phyloP scores from a whole-genome alignment of 805 yeast species.

The Yamadazyma kitorensis region DNA sequence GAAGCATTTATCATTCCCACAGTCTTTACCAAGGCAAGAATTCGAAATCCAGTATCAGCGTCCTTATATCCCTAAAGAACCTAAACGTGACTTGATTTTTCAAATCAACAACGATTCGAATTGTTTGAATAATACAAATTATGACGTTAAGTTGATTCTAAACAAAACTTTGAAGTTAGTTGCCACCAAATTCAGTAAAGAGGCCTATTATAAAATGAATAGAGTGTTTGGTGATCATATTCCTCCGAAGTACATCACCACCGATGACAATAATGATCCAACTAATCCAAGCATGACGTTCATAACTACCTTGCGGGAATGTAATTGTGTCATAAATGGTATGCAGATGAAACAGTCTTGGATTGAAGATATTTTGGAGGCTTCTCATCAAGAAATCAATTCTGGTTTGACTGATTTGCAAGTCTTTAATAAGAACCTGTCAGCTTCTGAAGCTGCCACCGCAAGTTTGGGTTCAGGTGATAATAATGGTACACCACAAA shows the following conservation, averaged over 20 bases:
- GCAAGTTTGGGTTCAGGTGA: background rate
- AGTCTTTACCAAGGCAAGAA: conserved; percentile 23
- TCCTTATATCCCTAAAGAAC: conserved; percentile 33
- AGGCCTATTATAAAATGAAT: conserved; percentile 19
- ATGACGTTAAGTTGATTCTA: conserved; percentile 32
- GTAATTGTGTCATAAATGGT: conserved; percentile 32
- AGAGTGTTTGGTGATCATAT: conserved; percentile 22
- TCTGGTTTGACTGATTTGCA: conserved; percentile 4
- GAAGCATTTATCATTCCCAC: conserved; percentile 8
- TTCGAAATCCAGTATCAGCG: conserved; percentile 35
- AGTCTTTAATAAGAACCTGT: background rate
- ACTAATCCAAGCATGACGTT: conserved; percentile 16
- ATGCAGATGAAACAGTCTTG: conserved; percentile 32
- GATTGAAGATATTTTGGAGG: conserved; percentile 27
- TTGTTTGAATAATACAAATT: conserved; percentile 13
- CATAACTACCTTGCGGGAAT: conserved; percentile 24
- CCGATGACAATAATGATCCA: conserved; percentile 16
- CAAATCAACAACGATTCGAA: conserved; percentile 22
- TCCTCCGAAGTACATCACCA: conserved; percentile 12
- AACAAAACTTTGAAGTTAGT: conserved; percentile 24
- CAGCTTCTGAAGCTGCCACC: background rate
- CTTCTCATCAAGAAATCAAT: conserved; percentile 3
- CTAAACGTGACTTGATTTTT: conserved; percentile 26
- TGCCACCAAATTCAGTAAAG: conserved; percentile 24
- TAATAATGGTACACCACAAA: background rate